Conservation (phyloP, 2,329 filamentous ascomycete genomes). For the Calonectria pseudoturangicola region DNA sequence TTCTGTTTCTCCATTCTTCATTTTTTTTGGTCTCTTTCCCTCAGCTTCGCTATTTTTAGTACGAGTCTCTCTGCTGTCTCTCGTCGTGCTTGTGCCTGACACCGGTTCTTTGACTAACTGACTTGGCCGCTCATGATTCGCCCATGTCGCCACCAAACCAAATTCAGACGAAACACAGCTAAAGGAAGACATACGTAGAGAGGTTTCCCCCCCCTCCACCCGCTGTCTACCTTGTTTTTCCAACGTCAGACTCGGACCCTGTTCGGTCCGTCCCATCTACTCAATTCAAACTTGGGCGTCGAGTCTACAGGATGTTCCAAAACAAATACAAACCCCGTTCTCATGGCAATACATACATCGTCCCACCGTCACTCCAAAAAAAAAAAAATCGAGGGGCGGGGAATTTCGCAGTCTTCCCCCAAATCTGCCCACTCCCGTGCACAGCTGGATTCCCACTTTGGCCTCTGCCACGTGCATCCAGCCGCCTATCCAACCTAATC, state of each 20-base stretch:
- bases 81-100: not conserved
- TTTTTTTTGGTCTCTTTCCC: not conserved
- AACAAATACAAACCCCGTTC: too few relatives aligned
- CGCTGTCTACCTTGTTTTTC: not conserved
- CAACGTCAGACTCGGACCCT: not conserved
- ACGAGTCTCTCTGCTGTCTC: not conserved
- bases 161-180: constrained; percentile 1
- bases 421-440: not conserved
- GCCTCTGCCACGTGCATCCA: constrained; percentile 25
- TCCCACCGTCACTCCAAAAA: not conserved
- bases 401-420: not conserved
- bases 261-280: too few relatives aligned
- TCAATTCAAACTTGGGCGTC: too few relatives aligned
- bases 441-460: not conserved
- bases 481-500: constrained; percentile 14
- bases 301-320: too few relatives aligned
- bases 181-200: not conserved
- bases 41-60: not conserved
- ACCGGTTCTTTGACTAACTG: not conserved
- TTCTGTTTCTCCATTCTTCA: not conserved
- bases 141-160: not conserved
- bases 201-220: not conserved
- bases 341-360: too few relatives aligned
- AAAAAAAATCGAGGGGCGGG: not conserved
- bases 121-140: constrained; percentile 18